These are phyloP conservation scores for Skeletonema menzelii DNA, from an alignment of 108 stramenopile genomes.

Conservation along the genomic window DNA sequence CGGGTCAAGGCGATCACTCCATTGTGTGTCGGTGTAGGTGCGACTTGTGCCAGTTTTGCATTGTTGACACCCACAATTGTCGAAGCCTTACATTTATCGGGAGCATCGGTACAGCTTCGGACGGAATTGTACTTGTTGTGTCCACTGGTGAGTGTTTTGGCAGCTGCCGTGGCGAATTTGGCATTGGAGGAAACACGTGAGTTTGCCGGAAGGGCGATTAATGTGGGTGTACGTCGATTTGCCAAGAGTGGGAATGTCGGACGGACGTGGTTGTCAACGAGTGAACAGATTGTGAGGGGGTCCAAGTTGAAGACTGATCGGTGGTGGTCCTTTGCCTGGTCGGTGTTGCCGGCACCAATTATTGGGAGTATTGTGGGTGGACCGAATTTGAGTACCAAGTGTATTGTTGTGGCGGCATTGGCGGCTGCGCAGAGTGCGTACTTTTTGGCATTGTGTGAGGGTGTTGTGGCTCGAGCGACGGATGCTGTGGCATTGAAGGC, in stretches of 20 bases:
- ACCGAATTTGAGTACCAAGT: conserved; percentile 63
- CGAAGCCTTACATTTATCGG: conserved; percentile 35
- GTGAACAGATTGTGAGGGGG: conserved; percentile 70
- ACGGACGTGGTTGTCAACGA: conserved; percentile 73
- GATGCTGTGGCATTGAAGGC: conserved; percentile 89
- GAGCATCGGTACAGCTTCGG: conserved; percentile 44
- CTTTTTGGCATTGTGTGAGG: conserved; percentile 75
- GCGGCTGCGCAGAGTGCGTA: conserved; percentile 87
- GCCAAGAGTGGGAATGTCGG: conserved; percentile 70
- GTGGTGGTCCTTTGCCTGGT: conserved; percentile 69
- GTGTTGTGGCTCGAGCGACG: conserved; percentile 65
- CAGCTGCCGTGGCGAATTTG: conserved; percentile 73
- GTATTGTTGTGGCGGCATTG: conserved; percentile 77
- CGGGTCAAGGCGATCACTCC: conserved; percentile 88
- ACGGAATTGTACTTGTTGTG: conserved; percentile 80
- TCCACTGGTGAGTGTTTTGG: conserved; percentile 68
- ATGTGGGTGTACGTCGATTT: conserved; percentile 87
- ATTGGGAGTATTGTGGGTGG: conserved; percentile 79
- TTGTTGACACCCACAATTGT: conserved; percentile 77
- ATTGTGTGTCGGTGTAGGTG: conserved; percentile 87
- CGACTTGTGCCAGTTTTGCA: conserved; percentile 75
- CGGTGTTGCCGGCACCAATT: conserved; percentile 78
- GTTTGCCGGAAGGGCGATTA: conserved; percentile 64
- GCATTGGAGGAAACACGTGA: conserved; percentile 69
- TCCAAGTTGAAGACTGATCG: conserved; percentile 43